phyloP scores from a whole-genome alignment of 164 flowering plant species.

The Dillenia suffruticosa region DNA sequence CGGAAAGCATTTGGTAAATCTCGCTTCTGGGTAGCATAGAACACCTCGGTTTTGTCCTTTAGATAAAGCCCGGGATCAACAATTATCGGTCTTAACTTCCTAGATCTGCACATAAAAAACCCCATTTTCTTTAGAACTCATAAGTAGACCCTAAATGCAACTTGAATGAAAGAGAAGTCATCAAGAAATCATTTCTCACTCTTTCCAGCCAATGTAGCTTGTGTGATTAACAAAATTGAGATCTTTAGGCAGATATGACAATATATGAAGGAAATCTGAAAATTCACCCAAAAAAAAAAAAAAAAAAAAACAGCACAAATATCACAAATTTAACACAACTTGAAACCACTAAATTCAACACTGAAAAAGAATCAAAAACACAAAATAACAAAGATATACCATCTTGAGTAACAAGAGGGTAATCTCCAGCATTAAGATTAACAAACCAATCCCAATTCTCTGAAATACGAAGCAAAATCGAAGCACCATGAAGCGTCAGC shows the following conservation, averaged over 20 bases:
- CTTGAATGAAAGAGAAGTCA: not conserved
- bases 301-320: not conserved
- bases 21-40: constrained; percentile 76
- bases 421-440: constrained; percentile 59
- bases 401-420: constrained; percentile 93
- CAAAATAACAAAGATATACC: constrained; percentile 38
- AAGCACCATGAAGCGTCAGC: constrained; percentile 70
- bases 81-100: constrained; percentile 59
- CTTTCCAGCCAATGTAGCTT: constrained; percentile 86
- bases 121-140: not conserved
- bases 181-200: constrained; percentile 40
- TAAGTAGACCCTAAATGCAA: not conserved
- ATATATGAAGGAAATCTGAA: constrained; percentile 87
- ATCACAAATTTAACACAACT: not conserved
- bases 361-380: not conserved
- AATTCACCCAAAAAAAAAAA: not conserved
- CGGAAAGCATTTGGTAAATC: constrained; percentile 68
- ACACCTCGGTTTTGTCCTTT: constrained; percentile 45
- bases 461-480: constrained; percentile 52
- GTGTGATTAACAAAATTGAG: constrained; percentile 85
- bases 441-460: constrained; percentile 89
- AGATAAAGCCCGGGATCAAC: constrained; percentile 91
- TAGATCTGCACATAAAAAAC: constrained; percentile 37
- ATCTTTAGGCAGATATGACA: constrained; percentile 76
- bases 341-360: not conserved